Base-by-base conservation (phyloP, 257 asterid genomes). In the Solanum tarijense region DNA sequence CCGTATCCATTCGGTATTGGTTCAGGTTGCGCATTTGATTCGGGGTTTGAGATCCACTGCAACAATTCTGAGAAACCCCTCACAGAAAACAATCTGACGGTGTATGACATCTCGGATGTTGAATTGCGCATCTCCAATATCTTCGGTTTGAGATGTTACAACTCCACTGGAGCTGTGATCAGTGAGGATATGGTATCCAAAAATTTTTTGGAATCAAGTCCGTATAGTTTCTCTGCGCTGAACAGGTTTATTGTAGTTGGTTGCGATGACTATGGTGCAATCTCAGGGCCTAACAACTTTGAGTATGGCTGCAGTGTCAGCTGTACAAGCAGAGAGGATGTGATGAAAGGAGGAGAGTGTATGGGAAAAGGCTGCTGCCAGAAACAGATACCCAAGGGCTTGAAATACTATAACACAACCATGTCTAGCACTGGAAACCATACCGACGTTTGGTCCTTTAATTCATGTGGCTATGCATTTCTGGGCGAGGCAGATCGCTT, bases 1-100 rank as follows among this genome's bases (percentile, higher is more conserved):
- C 94, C 92, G 4, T 91, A 87, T 35, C 94, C 94, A 2, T 93
- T 94, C 76, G 93, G 92, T 68, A 41, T 91, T 23, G 94, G 92
- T 58, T 29, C 93, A 5, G 86, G 87, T 14, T 93, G 96, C 76
- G 90, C 94, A 1, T 3, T 91, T 1, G 20, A 39, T 87, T 9
- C 86, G 0, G 83, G 60, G 34, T 93, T 90, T 71, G 89, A 88
- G 21, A 86, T 93, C 88, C 46, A 18, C 88, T 94, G 96, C 91
- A 58, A 90, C 85, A 62, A 9, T 55, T 55, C 65, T 18, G 10
- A 73, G 48, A 73, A 34, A 73, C 82, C 46, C 46, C 29, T 34
- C 29, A 73, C 10, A 73, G 82, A 43, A 9, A 73, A 16, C 20
- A 48, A 9, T 16, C 25, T 93, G 87, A 83, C 69, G n/a, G 41